Base-by-base conservation (phyloP, 2,329 filamentous ascomycete genomes). In the Botrytis fragariae region DNA sequence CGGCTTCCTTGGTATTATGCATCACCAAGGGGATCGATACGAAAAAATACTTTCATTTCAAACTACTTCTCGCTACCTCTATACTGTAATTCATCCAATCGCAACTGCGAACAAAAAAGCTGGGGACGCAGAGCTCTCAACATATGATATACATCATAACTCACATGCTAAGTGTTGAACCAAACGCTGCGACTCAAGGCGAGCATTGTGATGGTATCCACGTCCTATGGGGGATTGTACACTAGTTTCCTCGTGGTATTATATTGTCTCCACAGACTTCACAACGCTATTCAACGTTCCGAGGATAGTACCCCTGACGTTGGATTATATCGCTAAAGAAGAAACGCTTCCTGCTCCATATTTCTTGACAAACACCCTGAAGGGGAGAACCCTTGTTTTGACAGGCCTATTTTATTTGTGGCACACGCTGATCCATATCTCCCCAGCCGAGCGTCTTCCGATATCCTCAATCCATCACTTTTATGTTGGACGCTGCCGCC, bases 401-500 rank as follows among this genome's bases (percentile, higher is more conserved):
- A 73, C 67, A 72, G 62, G 71, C 63, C 39, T 72, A n/a, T 71
- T 65, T 29, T 74, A 74, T 72, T 65, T 71, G 69, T 72, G 42
- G 72, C 48, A 74, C 60, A 67, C 45, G 72, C 72, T 74, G 62
- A 74, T 72, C 72, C 62, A 51, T 69, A 73, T 64, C 72, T 71
- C 72, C 69, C 69, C 69, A 74, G 72, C 62, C 69, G 61, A 72
- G 62, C 72, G 62, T 44, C 57, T 68, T 67, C 51, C 42, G 63
- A 57, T 42, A 65, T 57, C 48, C 68, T 73, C 59, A 71, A 74
- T 35, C 69, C 61, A 61, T 65, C 48, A 63, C 51, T 67, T 72
- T 72, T 65, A 72, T 72, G 71, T 72, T 59, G 63, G 71, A 72
- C 54, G 71, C 63, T 72, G 69, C 69, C 69, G 69, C 71, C 29